These are phyloP conservation scores for Agaricus blazei DNA, from an alignment of 768 basidiomycete genomes.

Conservation along the genomic window DNA sequence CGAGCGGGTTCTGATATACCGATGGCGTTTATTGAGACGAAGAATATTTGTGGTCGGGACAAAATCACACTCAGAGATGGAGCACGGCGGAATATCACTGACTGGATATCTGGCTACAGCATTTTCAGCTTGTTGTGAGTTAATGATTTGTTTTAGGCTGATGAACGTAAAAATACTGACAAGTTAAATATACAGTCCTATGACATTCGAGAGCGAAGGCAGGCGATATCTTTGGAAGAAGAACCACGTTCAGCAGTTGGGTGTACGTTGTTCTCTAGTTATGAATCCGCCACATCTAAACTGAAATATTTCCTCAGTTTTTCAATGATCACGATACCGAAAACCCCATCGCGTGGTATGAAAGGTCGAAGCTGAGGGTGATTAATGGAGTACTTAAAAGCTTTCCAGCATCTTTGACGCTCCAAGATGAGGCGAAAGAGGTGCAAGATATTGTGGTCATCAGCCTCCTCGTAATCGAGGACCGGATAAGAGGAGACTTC, in stretches of 20 bases:
- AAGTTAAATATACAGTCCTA: neutral
- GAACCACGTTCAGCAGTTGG: neutral
- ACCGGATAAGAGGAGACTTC: neutral
- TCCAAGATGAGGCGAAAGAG: neutral
- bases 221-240: neutral
- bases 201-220: neutral
- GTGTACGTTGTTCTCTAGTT: neutral
- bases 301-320: neutral
- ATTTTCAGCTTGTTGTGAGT: constrained; percentile 1
- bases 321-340: neutral
- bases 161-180: too few relatives aligned
- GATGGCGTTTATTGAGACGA: neutral
- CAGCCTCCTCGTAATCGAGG: neutral
- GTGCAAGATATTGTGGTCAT: neutral
- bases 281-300: neutral
- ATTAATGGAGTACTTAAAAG: neutral
- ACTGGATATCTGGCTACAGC: constrained; percentile 6
- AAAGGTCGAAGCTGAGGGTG: neutral
- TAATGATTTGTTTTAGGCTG: too few relatives aligned
- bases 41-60: neutral
- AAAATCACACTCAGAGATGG: neutral
- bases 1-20: neutral
- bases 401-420: neutral
- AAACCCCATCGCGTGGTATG: constrained; percentile 4
- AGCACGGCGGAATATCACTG: neutral